A percentile compares a stretch with the other conserved stretches of the same genome.
phyloP scores from a whole-genome alignment of 495 filamentous ascomycete genomes.

The Parachaetomium inaequale region DNA sequence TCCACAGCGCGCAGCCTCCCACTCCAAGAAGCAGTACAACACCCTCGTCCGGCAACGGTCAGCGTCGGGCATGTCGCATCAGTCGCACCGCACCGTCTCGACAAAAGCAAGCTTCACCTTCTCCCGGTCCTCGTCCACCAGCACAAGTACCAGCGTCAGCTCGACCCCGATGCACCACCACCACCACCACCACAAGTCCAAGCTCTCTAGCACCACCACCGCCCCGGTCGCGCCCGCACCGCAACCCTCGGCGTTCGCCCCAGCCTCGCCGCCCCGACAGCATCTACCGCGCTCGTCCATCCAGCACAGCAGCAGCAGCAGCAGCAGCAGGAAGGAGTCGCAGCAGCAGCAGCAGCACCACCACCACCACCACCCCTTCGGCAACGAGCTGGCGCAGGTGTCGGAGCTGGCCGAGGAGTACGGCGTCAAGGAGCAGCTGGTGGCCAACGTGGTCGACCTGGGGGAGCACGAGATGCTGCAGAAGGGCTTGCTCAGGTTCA shows the following conservation, averaged over 20 bases:
- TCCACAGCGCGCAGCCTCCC: constrained; percentile 72
- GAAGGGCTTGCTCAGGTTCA: constrained; percentile 69
- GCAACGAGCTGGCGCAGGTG: constrained; percentile 69
- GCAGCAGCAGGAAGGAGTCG: constrained; percentile 10
- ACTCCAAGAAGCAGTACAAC: constrained; percentile 67
- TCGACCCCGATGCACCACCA: constrained; percentile 29
- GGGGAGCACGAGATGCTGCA: constrained; percentile 64
- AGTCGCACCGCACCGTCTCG: constrained; percentile 40
- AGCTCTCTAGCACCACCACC: constrained; percentile 18
- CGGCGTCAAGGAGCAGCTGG: constrained; percentile 55
- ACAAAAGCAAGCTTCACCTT: constrained; percentile 46
- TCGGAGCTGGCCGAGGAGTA: constrained; percentile 86
- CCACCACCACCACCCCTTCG: constrained; percentile 55
- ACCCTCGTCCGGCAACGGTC: constrained; percentile 63
- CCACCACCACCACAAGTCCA: constrained; percentile 38
- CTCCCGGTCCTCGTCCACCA: constrained; percentile 47
- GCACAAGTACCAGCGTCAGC: constrained; percentile 43
- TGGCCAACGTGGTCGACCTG: constrained; percentile 51
- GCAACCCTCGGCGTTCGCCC: constrained; percentile 28
- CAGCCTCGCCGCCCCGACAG: constrained; percentile 26
- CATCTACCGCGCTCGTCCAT: constrained; percentile 9
- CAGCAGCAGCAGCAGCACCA: neutral
- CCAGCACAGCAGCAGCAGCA: constrained; percentile 10
- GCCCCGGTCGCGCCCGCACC: constrained; percentile 18
- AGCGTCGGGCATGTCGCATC: constrained; percentile 48